Percentiles rank a stretch among this genome's conserved stretches.
These are phyloP conservation scores for Persicaria tinctoria DNA, from an alignment of 148 eudicot species.

Conservation along the genomic window DNA sequence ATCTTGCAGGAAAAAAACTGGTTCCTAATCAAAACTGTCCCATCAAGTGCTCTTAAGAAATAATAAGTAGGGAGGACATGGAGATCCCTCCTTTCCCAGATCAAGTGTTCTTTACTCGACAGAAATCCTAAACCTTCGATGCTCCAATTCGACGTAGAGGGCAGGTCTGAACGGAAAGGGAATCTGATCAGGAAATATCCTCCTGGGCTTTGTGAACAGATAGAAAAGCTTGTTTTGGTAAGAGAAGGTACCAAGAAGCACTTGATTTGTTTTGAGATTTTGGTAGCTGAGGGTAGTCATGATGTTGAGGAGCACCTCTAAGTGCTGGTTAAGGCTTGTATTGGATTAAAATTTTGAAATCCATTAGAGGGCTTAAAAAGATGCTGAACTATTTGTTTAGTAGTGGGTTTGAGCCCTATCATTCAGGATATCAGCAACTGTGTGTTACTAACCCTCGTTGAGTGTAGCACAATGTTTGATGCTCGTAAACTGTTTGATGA, in stretches of 20 bases:
- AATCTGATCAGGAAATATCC: neutral
- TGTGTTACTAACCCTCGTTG: constrained; percentile 71
- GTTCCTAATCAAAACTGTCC: too few species aligned
- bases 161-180: neutral
- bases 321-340: constrained; percentile 60
- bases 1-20: too few species aligned
- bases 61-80: too few species aligned
- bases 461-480: constrained; percentile 73
- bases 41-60: too few species aligned
- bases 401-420: constrained; percentile 45
- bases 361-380: constrained; percentile 66
- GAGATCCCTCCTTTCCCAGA: neutral
- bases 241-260: constrained; percentile 37
- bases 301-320: constrained; percentile 44
- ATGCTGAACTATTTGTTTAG: constrained; percentile 43
- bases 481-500: constrained; percentile 63
- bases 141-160: neutral
- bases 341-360: constrained; percentile 57
- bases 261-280: constrained; percentile 74
- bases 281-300: constrained; percentile 42
- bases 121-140: neutral
- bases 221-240: constrained; percentile 50
- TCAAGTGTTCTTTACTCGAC: neutral
- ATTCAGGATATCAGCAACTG: constrained; percentile 57
- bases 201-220: constrained; percentile 18